Percentiles rank a stretch among this genome's conserved stretches.
Conservation (phyloP, 2,329 filamentous ascomycete species). For the Grosmannia penicillata region DNA sequence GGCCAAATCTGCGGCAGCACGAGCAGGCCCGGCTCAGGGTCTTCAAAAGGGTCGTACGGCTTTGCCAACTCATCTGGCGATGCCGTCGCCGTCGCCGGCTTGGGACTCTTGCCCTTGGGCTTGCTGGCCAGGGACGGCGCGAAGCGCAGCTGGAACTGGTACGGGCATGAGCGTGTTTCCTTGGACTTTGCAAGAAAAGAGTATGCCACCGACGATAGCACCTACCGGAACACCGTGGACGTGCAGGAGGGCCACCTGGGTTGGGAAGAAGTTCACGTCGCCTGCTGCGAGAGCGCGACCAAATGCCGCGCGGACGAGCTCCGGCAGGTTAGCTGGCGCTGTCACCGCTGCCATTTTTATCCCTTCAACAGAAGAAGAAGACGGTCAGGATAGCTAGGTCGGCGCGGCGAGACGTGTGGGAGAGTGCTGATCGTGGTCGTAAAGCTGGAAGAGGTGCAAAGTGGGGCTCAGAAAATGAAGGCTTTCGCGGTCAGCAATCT, state of each 20-base stretch:
- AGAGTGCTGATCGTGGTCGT: too few species aligned
- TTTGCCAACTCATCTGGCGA: neutral
- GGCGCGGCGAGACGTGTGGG: neutral
- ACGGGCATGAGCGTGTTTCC: neutral
- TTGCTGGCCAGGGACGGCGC: conserved; percentile 55
- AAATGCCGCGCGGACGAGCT: conserved; percentile 35
- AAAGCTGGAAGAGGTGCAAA: too few species aligned
- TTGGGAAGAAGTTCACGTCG: conserved; percentile 39
- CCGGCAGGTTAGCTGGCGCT: conserved; percentile 31
- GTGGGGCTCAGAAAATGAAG: too few species aligned
- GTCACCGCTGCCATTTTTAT: conserved; percentile 16
- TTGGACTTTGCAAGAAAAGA: neutral
- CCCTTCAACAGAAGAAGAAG: too few species aligned
- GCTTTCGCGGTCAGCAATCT: too few species aligned
- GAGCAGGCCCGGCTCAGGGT: conserved; percentile 39
- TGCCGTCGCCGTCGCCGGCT: conserved; percentile 20
- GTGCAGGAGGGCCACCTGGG: conserved; percentile 32
- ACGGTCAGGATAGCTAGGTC: neutral
- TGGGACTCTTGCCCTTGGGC: conserved; percentile 48
- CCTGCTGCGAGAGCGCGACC: conserved; percentile 28
- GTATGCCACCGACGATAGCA: neutral
- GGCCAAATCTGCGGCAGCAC: conserved; percentile 27
- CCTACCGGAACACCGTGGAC: conserved; percentile 28
- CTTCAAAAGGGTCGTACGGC: conserved; percentile 47
- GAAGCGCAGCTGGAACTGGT: conserved; percentile 58